Conservation (phyloP, 192 early-diverging fungal genomes). For the Coemansia sp. region DNA sequence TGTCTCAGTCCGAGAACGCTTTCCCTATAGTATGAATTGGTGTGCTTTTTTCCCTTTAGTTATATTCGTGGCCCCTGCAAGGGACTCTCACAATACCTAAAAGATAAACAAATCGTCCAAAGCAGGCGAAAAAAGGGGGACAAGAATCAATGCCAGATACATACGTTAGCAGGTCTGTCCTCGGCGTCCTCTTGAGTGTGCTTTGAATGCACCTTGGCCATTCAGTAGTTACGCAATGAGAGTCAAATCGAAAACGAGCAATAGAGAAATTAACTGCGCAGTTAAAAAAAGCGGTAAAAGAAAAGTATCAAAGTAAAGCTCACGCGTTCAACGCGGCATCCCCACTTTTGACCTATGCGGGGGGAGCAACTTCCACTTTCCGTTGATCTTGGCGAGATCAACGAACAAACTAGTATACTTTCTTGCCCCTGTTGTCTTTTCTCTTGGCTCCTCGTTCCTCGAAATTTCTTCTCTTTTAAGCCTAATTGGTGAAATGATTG, state of each 20-base stretch:
- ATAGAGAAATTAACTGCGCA: constrained; percentile 3
- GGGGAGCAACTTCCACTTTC: too few relatives aligned
- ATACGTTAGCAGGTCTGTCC: constrained; percentile 4
- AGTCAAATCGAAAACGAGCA: background rate
- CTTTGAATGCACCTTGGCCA: constrained; percentile 43
- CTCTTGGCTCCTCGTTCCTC: background rate
- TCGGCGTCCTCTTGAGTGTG: constrained; percentile 21
- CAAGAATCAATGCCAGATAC: constrained; percentile 2
- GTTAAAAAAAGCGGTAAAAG: background rate
- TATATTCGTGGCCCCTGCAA: background rate
- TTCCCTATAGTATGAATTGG: constrained; percentile 13
- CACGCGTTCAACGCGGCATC: background rate
- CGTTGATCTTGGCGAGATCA: background rate
- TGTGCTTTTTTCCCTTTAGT: background rate
- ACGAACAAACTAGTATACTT: background rate
- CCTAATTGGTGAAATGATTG: constrained; percentile 15
- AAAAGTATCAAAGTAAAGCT: background rate
- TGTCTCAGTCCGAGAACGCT: constrained; percentile 19
- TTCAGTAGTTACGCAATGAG: background rate
- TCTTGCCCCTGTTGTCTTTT: background rate
- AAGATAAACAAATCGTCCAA: background rate
- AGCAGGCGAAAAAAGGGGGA: background rate
- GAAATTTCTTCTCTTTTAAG: background rate
- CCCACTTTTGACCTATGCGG: too few relatives aligned
- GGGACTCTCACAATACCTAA: background rate